Evolutionary conservation across 352 stramenopile genomes (phyloP).

Genomic region (Phytopythium kandeliae): DNA sequence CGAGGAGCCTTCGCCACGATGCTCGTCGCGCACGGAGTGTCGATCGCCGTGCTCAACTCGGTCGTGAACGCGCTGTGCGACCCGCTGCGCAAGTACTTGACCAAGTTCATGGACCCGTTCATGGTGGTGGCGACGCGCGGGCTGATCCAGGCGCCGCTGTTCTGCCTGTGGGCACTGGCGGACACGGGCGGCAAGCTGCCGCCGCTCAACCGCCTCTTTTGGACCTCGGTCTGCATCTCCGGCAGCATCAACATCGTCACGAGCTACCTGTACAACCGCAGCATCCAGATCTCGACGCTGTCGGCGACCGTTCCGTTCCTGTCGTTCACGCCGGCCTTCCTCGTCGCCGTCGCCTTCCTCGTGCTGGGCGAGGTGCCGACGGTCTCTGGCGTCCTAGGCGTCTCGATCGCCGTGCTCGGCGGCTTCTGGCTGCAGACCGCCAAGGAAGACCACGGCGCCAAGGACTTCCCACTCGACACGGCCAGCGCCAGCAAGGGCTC

Average conservation of each 20-base stretch:
- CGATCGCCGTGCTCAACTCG: constrained; percentile 75
- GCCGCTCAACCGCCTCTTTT: constrained; percentile 74
- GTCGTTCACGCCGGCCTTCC: constrained; percentile 73
- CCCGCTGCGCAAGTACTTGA: constrained; percentile 82
- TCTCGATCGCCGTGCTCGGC: constrained; percentile 64
- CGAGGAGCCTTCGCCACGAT: constrained; percentile 11
- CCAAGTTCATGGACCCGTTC: constrained; percentile 79
- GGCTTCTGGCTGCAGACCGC: constrained; percentile 69
- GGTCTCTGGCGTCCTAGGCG: constrained; percentile 45
- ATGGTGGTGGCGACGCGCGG: constrained; percentile 63
- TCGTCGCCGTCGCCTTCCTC: constrained; percentile 71
- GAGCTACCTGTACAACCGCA: constrained; percentile 81
- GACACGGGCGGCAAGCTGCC: constrained; percentile 48
- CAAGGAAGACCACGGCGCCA: constrained; percentile 30
- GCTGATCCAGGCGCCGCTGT: constrained; percentile 65
- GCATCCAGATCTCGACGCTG: constrained; percentile 79
- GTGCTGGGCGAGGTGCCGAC: constrained; percentile 73
- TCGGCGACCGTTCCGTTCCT: constrained; percentile 74
- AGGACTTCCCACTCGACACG: constrained; percentile 45
- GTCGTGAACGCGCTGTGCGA: constrained; percentile 75
- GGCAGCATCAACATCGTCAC: constrained; percentile 74
- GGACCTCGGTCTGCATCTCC: constrained; percentile 70
- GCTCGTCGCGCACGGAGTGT: constrained; percentile 61
- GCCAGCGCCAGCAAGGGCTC: constrained; percentile 65
- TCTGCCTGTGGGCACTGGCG: constrained; percentile 57